Evolutionary conservation across 2,329 filamentous ascomycete genomes (phyloP).

Genomic region (Diaporthe nobilis): DNA sequence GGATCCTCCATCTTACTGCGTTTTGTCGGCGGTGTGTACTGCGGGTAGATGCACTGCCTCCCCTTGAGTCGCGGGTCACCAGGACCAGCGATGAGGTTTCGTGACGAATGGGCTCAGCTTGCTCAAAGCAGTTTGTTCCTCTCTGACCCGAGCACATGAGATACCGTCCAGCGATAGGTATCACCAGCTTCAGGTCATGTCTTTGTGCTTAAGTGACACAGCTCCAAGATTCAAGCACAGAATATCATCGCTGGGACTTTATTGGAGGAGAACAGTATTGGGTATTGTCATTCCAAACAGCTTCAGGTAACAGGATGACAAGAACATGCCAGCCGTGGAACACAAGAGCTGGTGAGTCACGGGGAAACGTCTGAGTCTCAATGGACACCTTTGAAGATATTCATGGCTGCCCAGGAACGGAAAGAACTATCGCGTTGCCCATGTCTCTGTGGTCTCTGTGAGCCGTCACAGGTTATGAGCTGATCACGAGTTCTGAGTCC

Average conservation of each 20-base stretch:
- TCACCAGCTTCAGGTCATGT: background rate
- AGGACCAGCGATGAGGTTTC: background rate
- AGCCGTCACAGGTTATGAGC: background rate
- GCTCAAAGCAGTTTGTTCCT: background rate
- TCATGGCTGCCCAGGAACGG: background rate
- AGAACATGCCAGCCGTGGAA: background rate
- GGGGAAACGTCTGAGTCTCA: background rate
- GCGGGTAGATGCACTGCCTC: slow-evolving; percentile 15
- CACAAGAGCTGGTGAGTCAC: background rate
- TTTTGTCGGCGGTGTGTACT: background rate
- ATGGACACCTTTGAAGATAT: too few species aligned
- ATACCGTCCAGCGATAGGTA: background rate
- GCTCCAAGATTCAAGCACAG: background rate
- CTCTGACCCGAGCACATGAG: background rate
- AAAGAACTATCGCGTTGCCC: background rate
- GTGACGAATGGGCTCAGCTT: background rate
- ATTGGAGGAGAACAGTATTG: background rate
- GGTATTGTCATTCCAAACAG: background rate
- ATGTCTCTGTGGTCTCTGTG: background rate
- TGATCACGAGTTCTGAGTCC: background rate
- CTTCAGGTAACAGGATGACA: background rate
- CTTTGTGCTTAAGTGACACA: background rate
- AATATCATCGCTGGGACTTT: background rate
- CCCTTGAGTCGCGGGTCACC: background rate
- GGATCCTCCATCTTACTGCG: background rate